phyloP scores from a whole-genome alignment of 352 stramenopile species.

The Phytophthora ohioensis region DNA sequence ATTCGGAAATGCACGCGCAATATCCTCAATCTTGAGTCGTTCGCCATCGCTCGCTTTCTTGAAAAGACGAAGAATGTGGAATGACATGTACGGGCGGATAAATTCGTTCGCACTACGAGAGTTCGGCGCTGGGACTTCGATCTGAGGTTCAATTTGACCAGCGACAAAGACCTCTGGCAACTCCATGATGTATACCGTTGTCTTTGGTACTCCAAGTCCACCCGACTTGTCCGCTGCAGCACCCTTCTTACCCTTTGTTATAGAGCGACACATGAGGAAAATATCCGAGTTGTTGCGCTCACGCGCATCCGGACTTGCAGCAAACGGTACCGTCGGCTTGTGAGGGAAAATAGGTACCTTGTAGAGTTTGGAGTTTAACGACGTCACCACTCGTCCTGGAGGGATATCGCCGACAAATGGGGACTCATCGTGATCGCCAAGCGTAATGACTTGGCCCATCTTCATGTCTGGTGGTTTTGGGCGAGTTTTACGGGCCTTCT shows the following conservation, averaged over 20 bases:
- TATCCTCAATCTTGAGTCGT: conserved; percentile 86
- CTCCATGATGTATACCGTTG: conserved; percentile 81
- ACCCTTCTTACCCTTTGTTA: conserved; percentile 82
- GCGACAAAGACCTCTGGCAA: conserved; percentile 79
- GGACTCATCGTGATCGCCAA: conserved; percentile 82
- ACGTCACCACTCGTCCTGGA: conserved; percentile 76
- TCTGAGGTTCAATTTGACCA: conserved; percentile 84
- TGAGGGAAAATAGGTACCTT: conserved; percentile 87
- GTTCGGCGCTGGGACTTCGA: conserved; percentile 84
- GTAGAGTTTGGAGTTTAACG: conserved; percentile 85
- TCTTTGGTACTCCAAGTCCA: conserved; percentile 57
- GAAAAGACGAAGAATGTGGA: conserved; percentile 86
- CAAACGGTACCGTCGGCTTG: conserved; percentile 65
- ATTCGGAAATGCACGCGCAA: conserved; percentile 82
- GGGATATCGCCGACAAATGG: conserved; percentile 87
- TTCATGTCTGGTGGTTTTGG: conserved; percentile 81
- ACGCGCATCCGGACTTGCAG: conserved; percentile 43
- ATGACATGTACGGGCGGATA: conserved; percentile 89
- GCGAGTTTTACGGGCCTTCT: conserved; percentile 75
- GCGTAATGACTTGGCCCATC: conserved; percentile 85
- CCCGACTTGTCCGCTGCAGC: conserved; percentile 34
- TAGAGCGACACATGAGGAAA: conserved; percentile 76
- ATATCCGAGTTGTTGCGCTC: conserved; percentile 62
- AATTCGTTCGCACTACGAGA: conserved; percentile 86
- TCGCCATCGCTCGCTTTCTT: conserved; percentile 85